Evolutionary conservation across 371 early-diverging fungal species (phyloP).

Genomic region (Choanephora cucurbitarum): DNA sequence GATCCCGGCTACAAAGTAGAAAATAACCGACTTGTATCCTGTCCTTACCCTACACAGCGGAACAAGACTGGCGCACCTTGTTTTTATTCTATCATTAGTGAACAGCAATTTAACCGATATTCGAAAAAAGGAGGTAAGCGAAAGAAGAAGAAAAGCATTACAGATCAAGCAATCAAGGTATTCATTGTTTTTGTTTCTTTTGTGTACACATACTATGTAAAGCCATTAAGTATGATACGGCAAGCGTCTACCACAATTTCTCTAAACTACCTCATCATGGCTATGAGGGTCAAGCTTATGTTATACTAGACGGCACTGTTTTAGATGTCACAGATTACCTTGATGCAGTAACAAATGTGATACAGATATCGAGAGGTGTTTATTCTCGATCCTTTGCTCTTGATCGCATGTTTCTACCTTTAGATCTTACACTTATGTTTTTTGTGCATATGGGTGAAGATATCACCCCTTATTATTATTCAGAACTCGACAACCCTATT

Average conservation of each 20-base stretch:
- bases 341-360: conserved; percentile 36
- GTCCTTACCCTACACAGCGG: conserved; percentile 34
- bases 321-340: conserved; percentile 49
- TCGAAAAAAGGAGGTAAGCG: conserved; percentile 33
- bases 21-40: conserved; percentile 26
- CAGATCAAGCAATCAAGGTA: too few relatives aligned
- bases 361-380: conserved; percentile 29
- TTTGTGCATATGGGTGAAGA: conserved; percentile 43
- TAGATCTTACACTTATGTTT: conserved; percentile 35
- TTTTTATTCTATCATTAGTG: conserved; percentile 21
- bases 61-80: conserved; percentile 27
- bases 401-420: conserved; percentile 45
- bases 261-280: conserved; percentile 12
- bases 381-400: conserved; percentile 42
- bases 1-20: conserved; percentile 40
- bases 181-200: too few relatives aligned
- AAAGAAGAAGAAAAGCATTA: conserved; percentile 5
- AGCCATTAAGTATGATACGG: conserved; percentile 10
- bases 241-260: conserved; percentile 10
- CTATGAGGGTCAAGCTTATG: conserved; percentile 27
- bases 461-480: conserved; percentile 31
- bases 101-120: conserved; percentile 14
- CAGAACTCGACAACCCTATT: conserved; percentile 25
- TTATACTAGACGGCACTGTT: conserved; percentile 39
- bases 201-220: too few relatives aligned